Evolutionary conservation across 768 basidiomycete species (phyloP).

Genomic region (Boletus huronensis): DNA sequence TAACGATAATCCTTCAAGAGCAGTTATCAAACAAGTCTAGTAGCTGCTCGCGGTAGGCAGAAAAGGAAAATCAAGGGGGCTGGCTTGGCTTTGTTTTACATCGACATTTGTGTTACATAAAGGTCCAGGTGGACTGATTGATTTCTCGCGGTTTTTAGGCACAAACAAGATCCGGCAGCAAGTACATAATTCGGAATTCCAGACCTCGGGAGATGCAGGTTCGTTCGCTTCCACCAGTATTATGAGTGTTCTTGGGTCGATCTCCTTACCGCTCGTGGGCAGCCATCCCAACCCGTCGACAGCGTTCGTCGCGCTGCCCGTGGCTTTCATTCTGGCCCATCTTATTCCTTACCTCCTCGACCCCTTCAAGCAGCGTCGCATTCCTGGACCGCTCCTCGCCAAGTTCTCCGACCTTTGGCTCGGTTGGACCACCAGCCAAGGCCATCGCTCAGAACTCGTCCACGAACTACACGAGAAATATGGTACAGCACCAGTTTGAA

Average conservation of each 20-base stretch:
- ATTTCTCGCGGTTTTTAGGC: too few relatives aligned
- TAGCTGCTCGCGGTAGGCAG: too few relatives aligned
- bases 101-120: too few relatives aligned
- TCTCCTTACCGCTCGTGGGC: slow-evolving; percentile 1
- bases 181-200: neutral
- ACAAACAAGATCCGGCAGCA: slow-evolving; percentile 7
- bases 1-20: too few relatives aligned
- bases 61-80: too few relatives aligned
- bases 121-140: too few relatives aligned
- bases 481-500: slow-evolving; percentile 42
- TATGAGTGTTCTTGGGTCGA: slow-evolving; percentile 17
- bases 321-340: slow-evolving; percentile 27
- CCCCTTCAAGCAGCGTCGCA: slow-evolving; percentile 52
- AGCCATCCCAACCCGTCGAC: slow-evolving; percentile 1
- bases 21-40: too few relatives aligned
- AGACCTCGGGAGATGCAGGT: neutral
- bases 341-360: slow-evolving; percentile 54
- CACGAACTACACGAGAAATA: slow-evolving; percentile 72
- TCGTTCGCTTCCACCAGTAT: slow-evolving; percentile 6
- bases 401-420: slow-evolving; percentile 74
- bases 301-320: slow-evolving; percentile 12
- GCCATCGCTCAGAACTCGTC: slow-evolving; percentile 72
- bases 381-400: slow-evolving; percentile 70
- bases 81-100: too few relatives aligned
- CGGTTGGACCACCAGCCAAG: slow-evolving; percentile 57